phyloP scores from a whole-genome alignment of 768 basidiomycete species.

The Zangia roseola region DNA sequence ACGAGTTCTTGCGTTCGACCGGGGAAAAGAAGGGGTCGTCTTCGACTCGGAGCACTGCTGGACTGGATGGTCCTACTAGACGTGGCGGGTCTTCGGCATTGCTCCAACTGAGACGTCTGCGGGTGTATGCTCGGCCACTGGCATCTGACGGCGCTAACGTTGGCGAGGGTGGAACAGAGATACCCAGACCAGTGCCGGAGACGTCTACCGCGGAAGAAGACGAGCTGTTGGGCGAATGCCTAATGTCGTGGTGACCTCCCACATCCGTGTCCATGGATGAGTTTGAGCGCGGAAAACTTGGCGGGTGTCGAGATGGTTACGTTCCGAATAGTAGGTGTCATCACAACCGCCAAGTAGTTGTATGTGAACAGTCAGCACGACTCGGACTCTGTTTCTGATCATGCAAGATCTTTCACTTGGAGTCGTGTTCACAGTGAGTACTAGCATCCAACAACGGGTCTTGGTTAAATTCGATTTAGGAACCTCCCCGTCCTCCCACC shows the following conservation, averaged over 20 bases:
- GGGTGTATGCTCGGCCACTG: constrained; percentile 33
- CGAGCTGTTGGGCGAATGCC: constrained; percentile 35
- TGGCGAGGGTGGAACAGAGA: constrained; percentile 52
- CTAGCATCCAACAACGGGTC: not conserved
- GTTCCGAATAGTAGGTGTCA: not conserved
- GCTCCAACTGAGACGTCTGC: constrained; percentile 62
- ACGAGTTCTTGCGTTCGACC: constrained; percentile 25
- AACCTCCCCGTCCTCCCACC: constrained; percentile 64
- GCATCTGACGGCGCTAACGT: constrained; percentile 38
- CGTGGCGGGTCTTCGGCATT: constrained; percentile 46
- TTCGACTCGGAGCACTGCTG: constrained; percentile 16
- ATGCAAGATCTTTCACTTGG: constrained; percentile 37
- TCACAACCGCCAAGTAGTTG: no score
- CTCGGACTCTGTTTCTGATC: not conserved
- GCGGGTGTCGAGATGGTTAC: not conserved
- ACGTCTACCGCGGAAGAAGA: constrained; percentile 61
- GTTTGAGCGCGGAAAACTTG: not conserved
- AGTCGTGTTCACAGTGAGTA: constrained; percentile 51
- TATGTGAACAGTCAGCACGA: no score
- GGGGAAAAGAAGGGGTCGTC: constrained; percentile 54
- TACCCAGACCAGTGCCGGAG: constrained; percentile 43
- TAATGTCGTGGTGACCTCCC: constrained; percentile 1
- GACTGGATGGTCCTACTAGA: constrained; percentile 29
- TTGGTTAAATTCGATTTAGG: constrained; percentile 34
- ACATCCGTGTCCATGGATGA: constrained; percentile 13